Conservation (phyloP, 306 rosid species). For the Cicer yamashitae region DNA sequence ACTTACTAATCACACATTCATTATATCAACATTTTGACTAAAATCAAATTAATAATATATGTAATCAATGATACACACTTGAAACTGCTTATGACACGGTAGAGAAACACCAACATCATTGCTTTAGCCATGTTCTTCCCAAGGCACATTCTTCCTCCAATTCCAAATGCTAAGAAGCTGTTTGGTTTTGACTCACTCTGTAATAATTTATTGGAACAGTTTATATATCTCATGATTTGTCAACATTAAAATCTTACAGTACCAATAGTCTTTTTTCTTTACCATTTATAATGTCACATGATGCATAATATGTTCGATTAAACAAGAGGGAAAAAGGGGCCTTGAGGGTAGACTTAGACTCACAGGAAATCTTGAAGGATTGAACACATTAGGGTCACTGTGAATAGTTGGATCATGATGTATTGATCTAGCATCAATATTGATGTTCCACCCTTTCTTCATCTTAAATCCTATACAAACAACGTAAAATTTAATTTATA, state of each 20-base stretch:
- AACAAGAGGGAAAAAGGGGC: background rate
- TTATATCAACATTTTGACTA: background rate
- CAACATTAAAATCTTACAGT: background rate
- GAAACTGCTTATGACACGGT: slow-evolving; percentile 73
- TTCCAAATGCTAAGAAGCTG: slow-evolving; percentile 88
- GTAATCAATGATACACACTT: slow-evolving; percentile 50
- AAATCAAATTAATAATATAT: background rate
- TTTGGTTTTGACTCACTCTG: slow-evolving; percentile 68
- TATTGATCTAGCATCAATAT: slow-evolving; percentile 77
- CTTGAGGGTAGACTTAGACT: slow-evolving; percentile 25
- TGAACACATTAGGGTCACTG: slow-evolving; percentile 62
- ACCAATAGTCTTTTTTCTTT: background rate
- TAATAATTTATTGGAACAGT: background rate
- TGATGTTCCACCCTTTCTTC: slow-evolving; percentile 84
- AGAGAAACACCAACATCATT: slow-evolving; percentile 89
- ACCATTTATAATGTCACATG: slow-evolving; percentile 17
- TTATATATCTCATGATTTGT: background rate
- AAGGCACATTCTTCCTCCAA: slow-evolving; percentile 89
- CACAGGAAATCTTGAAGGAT: slow-evolving; percentile 79
- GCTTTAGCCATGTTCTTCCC: slow-evolving; percentile 89
- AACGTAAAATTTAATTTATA: too few relatives aligned
- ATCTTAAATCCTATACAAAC: slow-evolving; percentile 62
- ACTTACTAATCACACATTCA: too few relatives aligned
- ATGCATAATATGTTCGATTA: background rate
- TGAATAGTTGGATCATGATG: slow-evolving; percentile 69